A percentile compares a stretch with the other conserved stretches of the same genome.
Conservation (phyloP, 2,329 filamentous ascomycete genomes). For the Rhynchosporium secalis region DNA sequence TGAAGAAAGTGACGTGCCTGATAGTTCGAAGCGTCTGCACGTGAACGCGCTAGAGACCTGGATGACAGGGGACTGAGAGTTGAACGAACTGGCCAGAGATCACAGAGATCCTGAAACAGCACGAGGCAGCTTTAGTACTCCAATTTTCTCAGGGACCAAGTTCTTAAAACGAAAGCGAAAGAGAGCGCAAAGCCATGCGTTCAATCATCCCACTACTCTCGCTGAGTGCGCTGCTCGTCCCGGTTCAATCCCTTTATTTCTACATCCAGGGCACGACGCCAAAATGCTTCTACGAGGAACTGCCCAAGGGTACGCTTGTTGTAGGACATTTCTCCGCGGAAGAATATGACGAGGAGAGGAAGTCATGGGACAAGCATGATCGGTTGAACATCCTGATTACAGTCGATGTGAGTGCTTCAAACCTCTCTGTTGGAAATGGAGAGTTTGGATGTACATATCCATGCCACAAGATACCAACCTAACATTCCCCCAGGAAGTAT, state of each 20-base stretch:
- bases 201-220: slow-evolving; percentile 64
- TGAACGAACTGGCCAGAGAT: slow-evolving; percentile 22
- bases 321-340: slow-evolving; percentile 89
- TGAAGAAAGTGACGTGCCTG: background rate
- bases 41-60: slow-evolving; percentile 17
- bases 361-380: slow-evolving; percentile 69
- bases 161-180: background rate
- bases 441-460: background rate
- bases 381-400: slow-evolving; percentile 84
- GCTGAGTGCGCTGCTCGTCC: slow-evolving; percentile 57
- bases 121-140: slow-evolving; percentile 17
- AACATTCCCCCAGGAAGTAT: slow-evolving; percentile 65
- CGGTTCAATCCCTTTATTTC: slow-evolving; percentile 87
- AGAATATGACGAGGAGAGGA: slow-evolving; percentile 72
- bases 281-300: slow-evolving; percentile 98
- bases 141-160: background rate
- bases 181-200: slow-evolving; percentile 50
- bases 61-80: slow-evolving; percentile 11
- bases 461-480: background rate
- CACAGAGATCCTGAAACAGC: slow-evolving; percentile 17
- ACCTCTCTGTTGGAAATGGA: background rate
- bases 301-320: slow-evolving; percentile 95
- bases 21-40: slow-evolving; percentile 19
- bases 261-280: slow-evolving; percentile 83
- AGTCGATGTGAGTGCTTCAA: slow-evolving; percentile 65